Conservation (phyloP, 805 yeast species). For the Myxozyma vanderwaltii region DNA sequence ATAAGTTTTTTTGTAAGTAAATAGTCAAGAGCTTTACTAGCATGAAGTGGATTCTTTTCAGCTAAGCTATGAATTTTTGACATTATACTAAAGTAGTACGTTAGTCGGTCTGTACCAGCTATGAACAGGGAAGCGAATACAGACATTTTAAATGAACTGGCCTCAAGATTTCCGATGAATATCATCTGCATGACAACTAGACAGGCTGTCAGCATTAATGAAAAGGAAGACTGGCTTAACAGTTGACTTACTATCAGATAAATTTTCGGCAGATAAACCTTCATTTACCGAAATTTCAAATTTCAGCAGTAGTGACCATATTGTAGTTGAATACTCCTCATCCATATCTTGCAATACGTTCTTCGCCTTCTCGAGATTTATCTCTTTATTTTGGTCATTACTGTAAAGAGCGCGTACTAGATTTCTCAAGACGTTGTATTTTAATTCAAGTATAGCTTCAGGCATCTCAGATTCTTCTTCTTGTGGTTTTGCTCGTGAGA, state of each 20-base stretch:
- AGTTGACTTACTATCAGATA: constrained; percentile 14
- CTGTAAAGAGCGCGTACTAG: constrained; percentile 10
- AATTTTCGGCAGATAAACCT: constrained; percentile 8
- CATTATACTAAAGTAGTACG: constrained; percentile 4
- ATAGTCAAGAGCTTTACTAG: constrained; percentile 20
- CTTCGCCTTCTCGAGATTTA: constrained; percentile 11
- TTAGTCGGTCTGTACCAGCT: not conserved
- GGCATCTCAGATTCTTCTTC: not conserved
- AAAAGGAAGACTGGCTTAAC: not conserved
- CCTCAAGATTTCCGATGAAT: constrained; percentile 12
- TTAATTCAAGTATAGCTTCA: constrained; percentile 9
- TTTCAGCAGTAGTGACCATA: constrained; percentile 18
- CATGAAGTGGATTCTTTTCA: not conserved
- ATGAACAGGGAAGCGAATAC: not conserved
- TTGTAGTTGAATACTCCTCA: constrained; percentile 21
- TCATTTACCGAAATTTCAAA: constrained; percentile 12
- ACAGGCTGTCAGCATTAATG: not conserved
- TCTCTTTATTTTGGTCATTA: not conserved
- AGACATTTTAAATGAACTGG: constrained; percentile 11
- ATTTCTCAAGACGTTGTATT: constrained; percentile 16
- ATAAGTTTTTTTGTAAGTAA: constrained; percentile 19
- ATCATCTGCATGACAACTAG: constrained; percentile 28
- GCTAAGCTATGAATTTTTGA: constrained; percentile 5
- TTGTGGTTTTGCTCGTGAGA: not conserved
- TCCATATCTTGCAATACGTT: constrained; percentile 15